Conservation (phyloP, 441 rosid genomes). For the Populus hybrid region DNA sequence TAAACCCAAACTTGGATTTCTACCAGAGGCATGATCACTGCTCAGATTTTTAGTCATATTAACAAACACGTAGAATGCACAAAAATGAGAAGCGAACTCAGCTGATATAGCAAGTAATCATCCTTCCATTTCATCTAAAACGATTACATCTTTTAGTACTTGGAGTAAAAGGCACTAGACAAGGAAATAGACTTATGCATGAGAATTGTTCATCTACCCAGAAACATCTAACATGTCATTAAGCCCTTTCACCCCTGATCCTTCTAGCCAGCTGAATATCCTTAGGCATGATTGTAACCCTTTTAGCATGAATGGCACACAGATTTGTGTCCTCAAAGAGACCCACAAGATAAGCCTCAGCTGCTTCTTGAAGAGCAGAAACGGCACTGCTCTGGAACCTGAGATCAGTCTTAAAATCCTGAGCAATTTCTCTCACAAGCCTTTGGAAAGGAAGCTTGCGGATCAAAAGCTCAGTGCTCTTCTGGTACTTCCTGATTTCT, state of each 20-base stretch:
- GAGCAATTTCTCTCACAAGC: slow-evolving; percentile 32
- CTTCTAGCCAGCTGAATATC: slow-evolving; percentile 28
- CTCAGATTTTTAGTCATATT: too few relatives aligned
- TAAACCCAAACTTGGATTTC: too few relatives aligned
- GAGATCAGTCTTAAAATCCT: slow-evolving; percentile 31
- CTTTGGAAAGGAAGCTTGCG: slow-evolving; percentile 32
- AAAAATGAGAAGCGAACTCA: too few relatives aligned
- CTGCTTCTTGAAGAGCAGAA: slow-evolving; percentile 30
- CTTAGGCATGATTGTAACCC: slow-evolving; percentile 34
- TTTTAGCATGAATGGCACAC: slow-evolving; percentile 27
- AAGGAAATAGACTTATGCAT: too few relatives aligned
- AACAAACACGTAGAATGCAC: too few relatives aligned
- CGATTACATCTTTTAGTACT: not conserved
- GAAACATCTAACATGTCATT: not conserved
- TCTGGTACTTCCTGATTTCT: slow-evolving; percentile 31
- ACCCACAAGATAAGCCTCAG: slow-evolving; percentile 28
- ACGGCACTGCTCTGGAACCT: slow-evolving; percentile 32
- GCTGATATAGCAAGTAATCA: not conserved
- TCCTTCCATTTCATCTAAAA: not conserved
- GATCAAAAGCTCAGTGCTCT: slow-evolving; percentile 32
- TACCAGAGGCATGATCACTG: too few relatives aligned
- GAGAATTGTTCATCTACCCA: not conserved
- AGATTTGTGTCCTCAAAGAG: slow-evolving; percentile 29
- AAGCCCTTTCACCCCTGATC: slow-evolving; percentile 33
- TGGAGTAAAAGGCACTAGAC: not conserved